These are phyloP conservation scores for Brassica nigra DNA, from an alignment of 345 rosid genomes.

Conservation along the genomic window DNA sequence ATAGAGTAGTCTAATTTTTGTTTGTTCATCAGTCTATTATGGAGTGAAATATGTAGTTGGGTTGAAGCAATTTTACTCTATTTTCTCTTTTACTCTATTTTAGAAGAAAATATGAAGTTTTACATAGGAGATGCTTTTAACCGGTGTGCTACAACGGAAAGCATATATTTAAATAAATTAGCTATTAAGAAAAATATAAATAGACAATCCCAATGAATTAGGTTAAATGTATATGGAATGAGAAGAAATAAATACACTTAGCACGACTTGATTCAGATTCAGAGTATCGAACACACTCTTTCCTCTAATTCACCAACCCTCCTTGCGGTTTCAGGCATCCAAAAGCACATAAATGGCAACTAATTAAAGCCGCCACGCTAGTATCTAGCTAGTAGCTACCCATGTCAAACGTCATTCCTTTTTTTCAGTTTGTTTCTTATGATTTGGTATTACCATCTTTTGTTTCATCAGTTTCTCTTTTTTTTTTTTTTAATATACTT, in stretches of 20 bases:
- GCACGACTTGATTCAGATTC: constrained; percentile 28
- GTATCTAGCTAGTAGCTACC: neutral
- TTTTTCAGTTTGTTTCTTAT: neutral
- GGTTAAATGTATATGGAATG: constrained; percentile 35
- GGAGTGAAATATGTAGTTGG: no score
- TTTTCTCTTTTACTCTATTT: no score
- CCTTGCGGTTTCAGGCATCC: constrained; percentile 30
- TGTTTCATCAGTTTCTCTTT: neutral
- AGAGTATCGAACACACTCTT: constrained; percentile 27
- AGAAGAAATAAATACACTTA: constrained; percentile 20
- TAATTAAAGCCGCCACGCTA: neutral
- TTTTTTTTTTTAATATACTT: neutral
- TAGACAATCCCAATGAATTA: constrained; percentile 23
- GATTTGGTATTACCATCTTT: neutral
- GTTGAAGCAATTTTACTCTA: no score
- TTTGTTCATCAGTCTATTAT: no score
- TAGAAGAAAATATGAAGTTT: no score
- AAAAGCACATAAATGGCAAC: constrained; percentile 14
- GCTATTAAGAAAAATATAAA: constrained; percentile 7
- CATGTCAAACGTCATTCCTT: neutral
- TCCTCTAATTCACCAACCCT: constrained; percentile 33
- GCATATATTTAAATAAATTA: neutral
- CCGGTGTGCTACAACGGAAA: neutral
- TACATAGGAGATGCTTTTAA: no score
- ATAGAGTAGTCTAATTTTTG: no score